Percentiles rank a stretch among this genome's conserved stretches.
Conservation (phyloP, 441 rosid species). For the Pelargonium citronellum region DNA sequence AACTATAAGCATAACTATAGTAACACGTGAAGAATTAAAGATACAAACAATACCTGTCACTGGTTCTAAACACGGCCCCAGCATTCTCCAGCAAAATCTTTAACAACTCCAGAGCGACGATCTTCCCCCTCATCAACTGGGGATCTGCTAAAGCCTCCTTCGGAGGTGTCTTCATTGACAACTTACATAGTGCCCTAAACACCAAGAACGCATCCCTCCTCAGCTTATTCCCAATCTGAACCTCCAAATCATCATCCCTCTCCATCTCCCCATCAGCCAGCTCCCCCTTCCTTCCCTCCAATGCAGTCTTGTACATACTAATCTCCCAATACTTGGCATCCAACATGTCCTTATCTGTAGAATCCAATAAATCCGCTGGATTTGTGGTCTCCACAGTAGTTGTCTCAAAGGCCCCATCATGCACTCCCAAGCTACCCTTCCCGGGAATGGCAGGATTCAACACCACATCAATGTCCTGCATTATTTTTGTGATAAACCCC, state of each 20-base stretch:
- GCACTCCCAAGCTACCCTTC: slow-evolving; percentile 48
- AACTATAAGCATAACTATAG: neutral
- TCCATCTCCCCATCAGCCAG: slow-evolving; percentile 76
- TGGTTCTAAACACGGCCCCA: slow-evolving; percentile 94
- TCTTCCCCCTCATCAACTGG: slow-evolving; percentile 88
- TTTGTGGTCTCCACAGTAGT: slow-evolving; percentile 83
- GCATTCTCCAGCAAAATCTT: slow-evolving; percentile 98
- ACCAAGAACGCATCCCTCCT: slow-evolving; percentile 97
- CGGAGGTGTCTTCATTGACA: slow-evolving; percentile 94
- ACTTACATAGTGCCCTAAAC: slow-evolving; percentile 94
- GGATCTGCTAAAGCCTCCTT: slow-evolving; percentile 88
- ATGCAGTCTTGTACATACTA: slow-evolving; percentile 96
- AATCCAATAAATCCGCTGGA: slow-evolving; percentile 93
- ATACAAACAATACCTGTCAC: slow-evolving; percentile 61
- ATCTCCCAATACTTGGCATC: slow-evolving; percentile 99
- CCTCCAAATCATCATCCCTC: slow-evolving; percentile 88
- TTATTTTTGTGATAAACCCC: slow-evolving; percentile 88
- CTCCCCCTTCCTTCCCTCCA: slow-evolving; percentile 98
- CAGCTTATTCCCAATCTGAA: slow-evolving; percentile 96
- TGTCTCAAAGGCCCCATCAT: slow-evolving; percentile 80
- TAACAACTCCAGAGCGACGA: slow-evolving; percentile 90
- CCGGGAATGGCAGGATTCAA: slow-evolving; percentile 50
- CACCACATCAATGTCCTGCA: slow-evolving; percentile 92
- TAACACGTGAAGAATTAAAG: neutral
- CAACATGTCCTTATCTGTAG: slow-evolving; percentile 98